Base-by-base conservation (phyloP, 257 asterid species). In the Leptodermis oblonga region DNA sequence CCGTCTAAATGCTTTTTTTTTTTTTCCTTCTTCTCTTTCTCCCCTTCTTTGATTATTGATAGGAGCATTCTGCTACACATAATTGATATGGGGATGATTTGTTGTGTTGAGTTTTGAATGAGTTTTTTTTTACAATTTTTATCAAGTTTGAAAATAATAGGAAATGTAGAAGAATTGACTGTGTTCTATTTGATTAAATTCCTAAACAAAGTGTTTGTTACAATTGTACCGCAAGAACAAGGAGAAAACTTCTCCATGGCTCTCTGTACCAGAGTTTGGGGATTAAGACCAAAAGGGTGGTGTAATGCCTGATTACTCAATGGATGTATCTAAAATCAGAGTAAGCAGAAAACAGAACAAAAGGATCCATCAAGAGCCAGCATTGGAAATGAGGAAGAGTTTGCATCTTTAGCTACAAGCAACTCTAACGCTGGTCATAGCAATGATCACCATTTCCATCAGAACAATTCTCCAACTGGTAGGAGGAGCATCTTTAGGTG, bases 281-380 rank as follows among this genome's bases (percentile, higher is more conserved):
- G 96, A 91, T 75, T 91, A 96, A 96, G 97, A 91, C 71, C 97
- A 88, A 67, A 87, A 11, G n/a, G n/a, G n/a, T n/a, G 78, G 95
- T 17, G 79, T 66, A 0, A 33, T 88, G 81, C 96, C 97, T 1
- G 96, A 88, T 66, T 91, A 91, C 77, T 91, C 97, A 0, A 70
- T 91, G 95, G 97, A 91, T 74, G 88, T 91, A 71, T 80, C 96
- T 0, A 91, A 91, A 77, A 87, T 91, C 66, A 72, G 97, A 78
- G 97, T 87, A 76, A 91, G 79, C 84, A 82, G 96, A 77, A 91
- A 88, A 73, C 97, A 88, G 73, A 91, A 91, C 90, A 91, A 91
- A 81, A 80, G 78, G 96, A 88, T 14, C 83, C 86, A 2, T 91
- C 96, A 23, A 83, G 97, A 65, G 95, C 96, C 20, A 91, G 96